phyloP scores from a whole-genome alignment of 805 yeast species.

The Maudiozyma barnettii region DNA sequence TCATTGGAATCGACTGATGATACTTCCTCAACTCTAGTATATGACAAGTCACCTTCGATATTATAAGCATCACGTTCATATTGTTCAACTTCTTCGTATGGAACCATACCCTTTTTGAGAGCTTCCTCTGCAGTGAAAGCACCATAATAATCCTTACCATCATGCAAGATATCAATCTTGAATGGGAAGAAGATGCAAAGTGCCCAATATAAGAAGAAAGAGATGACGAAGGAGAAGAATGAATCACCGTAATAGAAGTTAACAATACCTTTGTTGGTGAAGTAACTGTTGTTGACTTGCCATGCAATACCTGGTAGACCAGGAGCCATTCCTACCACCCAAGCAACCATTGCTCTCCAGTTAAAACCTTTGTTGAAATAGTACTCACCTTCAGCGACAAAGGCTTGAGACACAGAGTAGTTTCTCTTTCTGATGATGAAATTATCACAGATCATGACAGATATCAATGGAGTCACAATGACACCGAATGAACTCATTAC shows the following conservation, averaged over 20 bases:
- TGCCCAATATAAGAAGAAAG: constrained; percentile 32
- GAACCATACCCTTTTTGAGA: constrained; percentile 25
- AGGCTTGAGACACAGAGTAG: constrained; percentile 28
- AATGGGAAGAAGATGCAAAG: constrained; percentile 32
- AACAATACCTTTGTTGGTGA: constrained; percentile 30
- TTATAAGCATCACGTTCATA: constrained; percentile 14
- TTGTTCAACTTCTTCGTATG: constrained; percentile 24
- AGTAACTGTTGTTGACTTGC: constrained; percentile 26
- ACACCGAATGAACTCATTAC: constrained; percentile 34
- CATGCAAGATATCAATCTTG: constrained; percentile 28
- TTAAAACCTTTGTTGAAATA: constrained; percentile 33
- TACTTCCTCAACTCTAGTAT: neutral
- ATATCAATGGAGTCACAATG: constrained; percentile 32
- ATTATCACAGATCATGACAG: constrained; percentile 35
- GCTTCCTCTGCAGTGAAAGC: constrained; percentile 33
- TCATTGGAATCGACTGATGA: neutral
- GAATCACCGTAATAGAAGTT: constrained; percentile 38
- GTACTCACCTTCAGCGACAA: constrained; percentile 26
- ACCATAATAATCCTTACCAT: constrained; percentile 33
- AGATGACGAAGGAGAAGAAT: constrained; percentile 33
- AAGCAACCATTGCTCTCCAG: constrained; percentile 30
- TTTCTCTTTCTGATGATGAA: constrained; percentile 30
- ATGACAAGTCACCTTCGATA: constrained; percentile 1
- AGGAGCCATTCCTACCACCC: constrained; percentile 34
- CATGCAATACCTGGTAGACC: constrained; percentile 41